Evolutionary conservation across 139 green algal species (phyloP), one percentile per base, ranked within the genome.

Genomic region (Dunaliella primolecta): DNA sequence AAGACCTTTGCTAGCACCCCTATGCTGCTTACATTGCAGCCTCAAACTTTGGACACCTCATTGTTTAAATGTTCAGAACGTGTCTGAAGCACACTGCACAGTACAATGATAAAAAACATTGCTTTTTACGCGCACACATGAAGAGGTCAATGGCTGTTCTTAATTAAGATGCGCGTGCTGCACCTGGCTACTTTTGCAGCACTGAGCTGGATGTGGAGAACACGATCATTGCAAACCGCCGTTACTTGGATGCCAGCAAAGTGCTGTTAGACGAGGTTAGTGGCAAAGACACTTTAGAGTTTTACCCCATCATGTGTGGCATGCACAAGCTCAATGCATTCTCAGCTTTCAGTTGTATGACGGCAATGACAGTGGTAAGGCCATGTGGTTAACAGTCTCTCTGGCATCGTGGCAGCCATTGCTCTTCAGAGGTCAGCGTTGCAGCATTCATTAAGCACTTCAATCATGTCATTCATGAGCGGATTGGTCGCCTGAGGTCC

Each of bases 191-290:
- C 71, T 7, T 21, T 7, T 55, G 31, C 75, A 80, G 75, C 30
- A 30, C 32, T 29, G 75, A 80, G 75, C 2, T 37, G 81, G 81
- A 90, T 38, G 72, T 90, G 81, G 87, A 90, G 84, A 84, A 86
- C 46, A 24, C 55, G 31, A 37, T 90, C 27, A 56, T 90, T 56
- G 71, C 36, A 25, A 86, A 90, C 84, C 64, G 87, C 29, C 46
- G 87, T 30, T 7, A 77, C 29, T 71, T 85, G 71, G 84, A 90
- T 70, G 84, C 81, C 2, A 36, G 81, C 0, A 72, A 75, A 1
- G 46, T 70, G 34, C 75, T 90, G 70, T 72, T 90, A 74, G 87
- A 90, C 0, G 87, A 90, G 84, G 84, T 90, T 46, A 34, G 81
- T 29, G 20, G n/a, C n/a, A n/a, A n/a, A n/a, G n/a, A n/a, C n/a